phyloP scores from a whole-genome alignment of 768 basidiomycete species.

The Botryobasidium botryosum region DNA sequence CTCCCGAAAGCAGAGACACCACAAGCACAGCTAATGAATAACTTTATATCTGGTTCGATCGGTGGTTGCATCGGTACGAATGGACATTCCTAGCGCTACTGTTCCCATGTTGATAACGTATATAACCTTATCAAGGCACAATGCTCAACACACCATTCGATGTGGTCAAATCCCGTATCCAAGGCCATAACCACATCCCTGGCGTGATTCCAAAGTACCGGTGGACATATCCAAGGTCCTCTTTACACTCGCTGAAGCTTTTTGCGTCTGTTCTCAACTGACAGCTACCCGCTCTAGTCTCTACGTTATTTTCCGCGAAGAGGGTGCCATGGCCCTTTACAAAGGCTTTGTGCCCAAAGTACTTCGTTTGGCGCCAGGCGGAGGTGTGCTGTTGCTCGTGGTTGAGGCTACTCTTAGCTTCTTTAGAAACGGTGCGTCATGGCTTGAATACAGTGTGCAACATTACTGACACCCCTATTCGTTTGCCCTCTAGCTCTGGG shows the following conservation, averaged over 20 bases:
- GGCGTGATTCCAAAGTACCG: constrained; percentile 77
- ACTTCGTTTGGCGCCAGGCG: constrained; percentile 84
- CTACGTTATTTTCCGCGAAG: constrained; percentile 66
- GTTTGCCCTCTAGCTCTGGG: too few relatives aligned
- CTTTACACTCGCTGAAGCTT: too few relatives aligned
- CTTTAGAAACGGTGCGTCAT: constrained; percentile 56
- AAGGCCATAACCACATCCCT: constrained; percentile 43
- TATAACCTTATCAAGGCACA: constrained; percentile 43
- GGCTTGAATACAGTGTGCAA: too few relatives aligned
- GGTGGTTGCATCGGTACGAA: constrained; percentile 57
- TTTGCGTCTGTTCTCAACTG: too few relatives aligned
- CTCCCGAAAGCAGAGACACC: too few relatives aligned
- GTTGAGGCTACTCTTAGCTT: constrained; percentile 69
- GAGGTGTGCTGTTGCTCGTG: constrained; percentile 82
- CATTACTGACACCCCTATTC: too few relatives aligned
- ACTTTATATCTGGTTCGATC: constrained; percentile 77
- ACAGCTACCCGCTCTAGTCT: too few relatives aligned
- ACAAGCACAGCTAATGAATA: constrained; percentile 64
- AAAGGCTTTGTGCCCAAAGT: constrained; percentile 96
- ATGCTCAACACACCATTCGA: constrained; percentile 70
- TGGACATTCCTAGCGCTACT: too few relatives aligned
- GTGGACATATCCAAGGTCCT: constrained; percentile 98
- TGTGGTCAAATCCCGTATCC: constrained; percentile 91
- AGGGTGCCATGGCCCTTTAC: constrained; percentile 73
- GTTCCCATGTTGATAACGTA: too few relatives aligned